Percentiles rank a stretch among this genome's conserved stretches.
phyloP scores from a whole-genome alignment of 495 filamentous ascomycete species.

The Acidomyces sp. region DNA sequence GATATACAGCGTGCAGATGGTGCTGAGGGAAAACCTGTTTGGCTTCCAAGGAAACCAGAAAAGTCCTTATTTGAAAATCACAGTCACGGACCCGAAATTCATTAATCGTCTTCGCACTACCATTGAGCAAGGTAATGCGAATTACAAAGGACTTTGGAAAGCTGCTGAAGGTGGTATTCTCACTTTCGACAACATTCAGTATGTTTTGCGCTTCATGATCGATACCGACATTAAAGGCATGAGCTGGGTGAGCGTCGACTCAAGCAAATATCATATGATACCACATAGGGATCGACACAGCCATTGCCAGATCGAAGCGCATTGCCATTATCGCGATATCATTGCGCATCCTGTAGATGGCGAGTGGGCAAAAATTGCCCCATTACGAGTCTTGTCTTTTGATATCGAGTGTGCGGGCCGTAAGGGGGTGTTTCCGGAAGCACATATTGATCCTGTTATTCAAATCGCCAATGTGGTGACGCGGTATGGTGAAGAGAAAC shows the following conservation, averaged over 20 bases:
- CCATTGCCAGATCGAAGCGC: conserved; percentile 90
- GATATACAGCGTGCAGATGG: conserved; percentile 62
- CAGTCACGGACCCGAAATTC: conserved; percentile 71
- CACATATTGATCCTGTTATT: conserved; percentile 83
- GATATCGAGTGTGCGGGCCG: conserved; percentile 98
- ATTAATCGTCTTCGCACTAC: conserved; percentile 56
- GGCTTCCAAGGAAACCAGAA: conserved; percentile 85
- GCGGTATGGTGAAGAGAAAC: conserved; percentile 85
- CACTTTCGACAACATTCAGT: conserved; percentile 92
- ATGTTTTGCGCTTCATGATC: conserved; percentile 93
- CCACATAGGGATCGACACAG: conserved; percentile 50
- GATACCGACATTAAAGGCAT: conserved; percentile 87
- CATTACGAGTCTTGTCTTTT: conserved; percentile 81
- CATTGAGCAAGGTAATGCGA: conserved; percentile 63
- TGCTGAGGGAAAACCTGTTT: conserved; percentile 77
- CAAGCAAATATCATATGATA: conserved; percentile 57
- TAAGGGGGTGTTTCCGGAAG: conserved; percentile 93
- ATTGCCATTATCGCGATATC: conserved; percentile 64
- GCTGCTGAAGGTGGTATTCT: conserved; percentile 50
- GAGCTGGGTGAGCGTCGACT: conserved; percentile 88
- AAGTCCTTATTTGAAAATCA: conserved; percentile 85
- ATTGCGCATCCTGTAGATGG: conserved; percentile 81
- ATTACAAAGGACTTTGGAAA: conserved; percentile 86
- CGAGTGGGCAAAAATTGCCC: conserved; percentile 98
- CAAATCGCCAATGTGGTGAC: conserved; percentile 99